These are phyloP conservation scores for Macadamia integrifolia DNA, from an alignment of 164 flowering plant genomes.

Conservation along the genomic window DNA sequence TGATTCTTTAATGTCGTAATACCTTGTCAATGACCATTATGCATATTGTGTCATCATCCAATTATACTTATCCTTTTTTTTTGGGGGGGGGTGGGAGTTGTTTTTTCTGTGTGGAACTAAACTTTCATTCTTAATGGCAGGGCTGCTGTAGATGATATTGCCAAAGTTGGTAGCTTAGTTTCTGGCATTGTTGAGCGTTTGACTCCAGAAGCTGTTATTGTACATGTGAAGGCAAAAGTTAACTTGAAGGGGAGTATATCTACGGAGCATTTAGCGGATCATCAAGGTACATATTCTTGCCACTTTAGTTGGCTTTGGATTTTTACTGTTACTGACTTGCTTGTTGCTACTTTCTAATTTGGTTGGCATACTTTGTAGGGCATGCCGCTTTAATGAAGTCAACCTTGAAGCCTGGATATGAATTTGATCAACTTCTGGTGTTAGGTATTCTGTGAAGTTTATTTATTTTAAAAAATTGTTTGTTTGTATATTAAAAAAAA, in stretches of 20 bases:
- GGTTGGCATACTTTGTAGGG: conserved; percentile 33
- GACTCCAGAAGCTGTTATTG: conserved; percentile 46
- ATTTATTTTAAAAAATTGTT: no score
- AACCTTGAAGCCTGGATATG: conserved; percentile 71
- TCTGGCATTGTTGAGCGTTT: conserved; percentile 69
- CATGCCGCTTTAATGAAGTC: conserved; percentile 61
- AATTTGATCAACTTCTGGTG: conserved; percentile 68
- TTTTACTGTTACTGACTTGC: neutral
- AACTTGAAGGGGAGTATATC: conserved; percentile 62
- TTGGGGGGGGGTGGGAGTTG: no score
- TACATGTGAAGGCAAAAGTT: conserved; percentile 39
- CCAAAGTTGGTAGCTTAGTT: conserved; percentile 67
- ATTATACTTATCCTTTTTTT: no score
- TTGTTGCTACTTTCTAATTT: neutral
- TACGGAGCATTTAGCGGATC: conserved; percentile 84
- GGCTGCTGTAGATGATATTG: conserved; percentile 39
- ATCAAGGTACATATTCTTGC: conserved; percentile 43
- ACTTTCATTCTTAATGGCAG: conserved; percentile 23
- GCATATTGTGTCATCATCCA: no score
- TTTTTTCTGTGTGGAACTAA: no score
- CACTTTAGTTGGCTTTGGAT: neutral
- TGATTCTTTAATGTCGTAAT: no score
- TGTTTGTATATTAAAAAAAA: no score
- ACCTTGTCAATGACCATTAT: no score
- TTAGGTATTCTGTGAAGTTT: conserved; percentile 43